phyloP scores from a whole-genome alignment of 75 land plant genomes.

The Sequoia sempervirens region DNA sequence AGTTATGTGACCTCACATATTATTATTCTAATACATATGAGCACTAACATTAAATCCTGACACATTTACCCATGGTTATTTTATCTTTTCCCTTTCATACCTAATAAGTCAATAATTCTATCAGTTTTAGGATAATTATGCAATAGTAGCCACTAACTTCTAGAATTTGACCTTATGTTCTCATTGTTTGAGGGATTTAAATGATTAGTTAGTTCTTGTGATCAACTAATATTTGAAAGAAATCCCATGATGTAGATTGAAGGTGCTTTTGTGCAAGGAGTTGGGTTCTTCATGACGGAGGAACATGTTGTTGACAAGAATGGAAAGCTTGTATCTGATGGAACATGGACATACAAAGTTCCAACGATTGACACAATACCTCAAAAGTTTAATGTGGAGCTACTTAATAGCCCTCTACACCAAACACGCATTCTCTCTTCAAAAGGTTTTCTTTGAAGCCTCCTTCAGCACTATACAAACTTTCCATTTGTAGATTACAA shows the following conservation, averaged over 20 bases:
- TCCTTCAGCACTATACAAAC: neutral
- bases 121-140: neutral
- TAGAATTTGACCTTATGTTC: neutral
- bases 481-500: neutral
- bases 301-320: constrained; percentile 46
- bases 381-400: constrained; percentile 65
- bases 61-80: neutral
- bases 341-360: constrained; percentile 93
- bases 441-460: constrained; percentile 47
- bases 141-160: neutral
- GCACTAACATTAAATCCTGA: no score
- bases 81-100: neutral
- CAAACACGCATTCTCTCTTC: constrained; percentile 76
- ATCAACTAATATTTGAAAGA: neutral
- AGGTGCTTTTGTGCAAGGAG: constrained; percentile 96
- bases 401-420: constrained; percentile 74
- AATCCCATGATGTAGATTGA: constrained; percentile 56
- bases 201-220: neutral
- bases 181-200: neutral
- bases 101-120: neutral
- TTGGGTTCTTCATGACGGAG: constrained; percentile 79
- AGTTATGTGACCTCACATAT: no score
- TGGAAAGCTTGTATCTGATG: constrained; percentile 53
- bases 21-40: no score
- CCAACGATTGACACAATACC: constrained; percentile 89